Conservation (phyloP, 805 yeast genomes). For the Candida silvicultrix region DNA sequence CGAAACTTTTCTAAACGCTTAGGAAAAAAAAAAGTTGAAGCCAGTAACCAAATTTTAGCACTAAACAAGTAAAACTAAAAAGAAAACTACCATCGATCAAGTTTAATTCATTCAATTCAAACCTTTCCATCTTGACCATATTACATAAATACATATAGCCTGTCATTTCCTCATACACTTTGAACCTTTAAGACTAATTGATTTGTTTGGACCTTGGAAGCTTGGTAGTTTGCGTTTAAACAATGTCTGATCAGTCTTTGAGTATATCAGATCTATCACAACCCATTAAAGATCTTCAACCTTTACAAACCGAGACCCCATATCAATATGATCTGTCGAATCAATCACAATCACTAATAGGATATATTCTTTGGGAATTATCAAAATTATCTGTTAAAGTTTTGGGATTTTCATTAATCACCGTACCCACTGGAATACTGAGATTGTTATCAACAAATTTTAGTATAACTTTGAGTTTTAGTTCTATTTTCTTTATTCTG, state of each 20-base stretch:
- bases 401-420: slow-evolving; percentile 12
- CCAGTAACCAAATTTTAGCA: not conserved
- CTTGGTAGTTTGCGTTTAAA: too few relatives aligned
- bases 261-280: not conserved
- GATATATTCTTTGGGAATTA: not conserved
- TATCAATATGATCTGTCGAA: not conserved
- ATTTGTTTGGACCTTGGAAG: too few relatives aligned
- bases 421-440: slow-evolving; percentile 23
- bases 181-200: too few relatives aligned
- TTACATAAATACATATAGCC: too few relatives aligned
- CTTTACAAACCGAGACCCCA: not conserved
- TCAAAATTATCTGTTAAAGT: slow-evolving; percentile 2
- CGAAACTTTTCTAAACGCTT: too few relatives aligned
- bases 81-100: too few relatives aligned
- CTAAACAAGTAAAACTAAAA: too few relatives aligned
- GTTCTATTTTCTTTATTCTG: slow-evolving; percentile 34
- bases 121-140: too few relatives aligned
- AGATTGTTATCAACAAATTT: slow-evolving; percentile 36
- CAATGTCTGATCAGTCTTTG: not conserved
- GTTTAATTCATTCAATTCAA: too few relatives aligned
- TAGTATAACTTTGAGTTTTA: slow-evolving; percentile 45
- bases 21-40: too few relatives aligned
- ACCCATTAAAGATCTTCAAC: not conserved
- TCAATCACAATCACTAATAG: not conserved
- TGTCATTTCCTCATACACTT: too few relatives aligned